Conservation (phyloP, 345 rosid genomes). For the Clarkia xantiana region DNA sequence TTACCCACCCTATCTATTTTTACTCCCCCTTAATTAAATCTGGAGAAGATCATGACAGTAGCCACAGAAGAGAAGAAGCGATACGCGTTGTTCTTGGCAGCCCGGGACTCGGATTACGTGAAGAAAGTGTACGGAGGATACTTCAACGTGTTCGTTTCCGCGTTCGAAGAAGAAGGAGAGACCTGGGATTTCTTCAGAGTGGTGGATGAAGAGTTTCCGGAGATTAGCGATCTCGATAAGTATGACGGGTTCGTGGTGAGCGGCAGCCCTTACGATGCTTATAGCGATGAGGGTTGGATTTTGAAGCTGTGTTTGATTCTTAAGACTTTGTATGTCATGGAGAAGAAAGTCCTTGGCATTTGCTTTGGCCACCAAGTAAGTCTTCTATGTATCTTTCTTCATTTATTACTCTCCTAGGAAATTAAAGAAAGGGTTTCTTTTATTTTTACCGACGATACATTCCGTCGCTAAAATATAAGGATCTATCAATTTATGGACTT, state of each 20-base stretch:
- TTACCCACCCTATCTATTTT: too few species aligned
- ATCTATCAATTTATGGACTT: too few species aligned
- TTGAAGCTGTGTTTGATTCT: constrained; percentile 52
- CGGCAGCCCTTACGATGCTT: constrained; percentile 76
- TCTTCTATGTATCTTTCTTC: too few species aligned
- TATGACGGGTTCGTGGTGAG: constrained; percentile 77
- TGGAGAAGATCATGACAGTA: not conserved
- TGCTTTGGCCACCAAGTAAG: constrained; percentile 95
- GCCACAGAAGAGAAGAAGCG: constrained; percentile 9
- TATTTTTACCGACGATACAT: too few species aligned
- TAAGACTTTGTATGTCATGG: constrained; percentile 54
- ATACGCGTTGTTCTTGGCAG: constrained; percentile 50
- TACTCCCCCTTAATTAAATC: not conserved
- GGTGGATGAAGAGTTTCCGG: constrained; percentile 71
- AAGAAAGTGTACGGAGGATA: constrained; percentile 68
- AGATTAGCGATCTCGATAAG: constrained; percentile 33
- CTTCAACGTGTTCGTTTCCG: constrained; percentile 58
- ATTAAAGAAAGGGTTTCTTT: too few species aligned
- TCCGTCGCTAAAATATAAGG: too few species aligned
- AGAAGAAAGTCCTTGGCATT: constrained; percentile 67
- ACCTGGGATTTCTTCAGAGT: constrained; percentile 67
- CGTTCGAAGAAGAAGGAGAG: constrained; percentile 75
- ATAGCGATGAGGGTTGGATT: constrained; percentile 62
- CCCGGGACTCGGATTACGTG: constrained; percentile 67
- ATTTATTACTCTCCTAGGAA: too few species aligned